Evolutionary conservation across 2,329 filamentous ascomycete genomes (phyloP), one percentile per base, ranked within the genome.

Genomic region (Penicillium sp.): DNA sequence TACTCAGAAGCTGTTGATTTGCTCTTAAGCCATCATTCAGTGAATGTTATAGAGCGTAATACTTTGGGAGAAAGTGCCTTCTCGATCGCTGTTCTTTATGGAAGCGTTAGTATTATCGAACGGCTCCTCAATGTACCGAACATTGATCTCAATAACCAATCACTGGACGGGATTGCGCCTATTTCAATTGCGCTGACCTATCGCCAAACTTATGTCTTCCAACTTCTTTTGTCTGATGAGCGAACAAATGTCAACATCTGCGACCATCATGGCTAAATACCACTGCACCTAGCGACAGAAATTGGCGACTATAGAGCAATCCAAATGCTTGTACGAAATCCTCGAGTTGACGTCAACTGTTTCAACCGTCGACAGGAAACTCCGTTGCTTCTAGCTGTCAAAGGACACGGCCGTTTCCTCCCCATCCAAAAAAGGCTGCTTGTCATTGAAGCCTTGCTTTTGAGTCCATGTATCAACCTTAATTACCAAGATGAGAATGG

Each of bases 1-100:
- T 50, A 41, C 47, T 2, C 26, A 50, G 36, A 41, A 1, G 47
- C 47, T 41, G 26, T 41, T 50, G 5, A 33, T 41, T 50, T 50
- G 17, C 47, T 50, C n/a, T 50, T 33, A 41, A 40, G 47, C 26
- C 14, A 50, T 50, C 30, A 50, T 50, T 50, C 17, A 33, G 47
- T 41, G 28, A 30, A 30, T 11, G 28, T 30, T 9, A 35, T 35
- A 48, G 11, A 48, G 25, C 11, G 35, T 48, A 30, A 48, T 26
- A 38, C 10, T 30, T 38, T 48, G 10, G 46, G 46, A 38, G 22
- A 48, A 48, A 48, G 35, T 40, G 35, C 46, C 35, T 30, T 48
- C 33, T 48, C 46, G 35, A 48, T 48, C n/a, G 35, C 35, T 14
- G 25, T 48, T 22, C 35, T 38, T 10, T 5, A 28, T 5, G 8